Conservation (phyloP, 2,329 filamentous ascomycete species). For the Fusarium dimerum region DNA sequence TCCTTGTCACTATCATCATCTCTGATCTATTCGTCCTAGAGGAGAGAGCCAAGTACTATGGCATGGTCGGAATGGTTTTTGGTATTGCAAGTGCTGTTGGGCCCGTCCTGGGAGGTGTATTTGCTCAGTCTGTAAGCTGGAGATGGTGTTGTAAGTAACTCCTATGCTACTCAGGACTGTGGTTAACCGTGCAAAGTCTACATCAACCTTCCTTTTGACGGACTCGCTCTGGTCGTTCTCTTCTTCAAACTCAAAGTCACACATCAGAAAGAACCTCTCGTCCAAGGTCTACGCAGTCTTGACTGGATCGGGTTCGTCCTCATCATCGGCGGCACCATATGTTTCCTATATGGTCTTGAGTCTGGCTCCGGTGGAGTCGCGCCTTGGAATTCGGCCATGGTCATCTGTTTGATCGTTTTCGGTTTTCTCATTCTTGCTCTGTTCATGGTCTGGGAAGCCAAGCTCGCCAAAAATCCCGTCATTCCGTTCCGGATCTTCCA, state of each 20-base stretch:
- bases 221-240: slow-evolving; percentile 46
- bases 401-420: slow-evolving; percentile 77
- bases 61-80: slow-evolving; percentile 56
- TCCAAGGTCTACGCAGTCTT: slow-evolving; percentile 62
- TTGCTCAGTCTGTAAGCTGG: slow-evolving; percentile 63
- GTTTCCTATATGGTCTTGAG: slow-evolving; percentile 83
- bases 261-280: slow-evolving; percentile 64
- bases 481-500: slow-evolving; percentile 74
- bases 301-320: slow-evolving; percentile 57
- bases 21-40: slow-evolving; percentile 55
- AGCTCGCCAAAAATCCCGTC: slow-evolving; percentile 72
- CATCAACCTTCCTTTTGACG: slow-evolving; percentile 58
- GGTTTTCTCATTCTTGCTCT: slow-evolving; percentile 62
- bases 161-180: neutral
- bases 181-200: slow-evolving; percentile 40
- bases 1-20: slow-evolving; percentile 36
- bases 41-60: slow-evolving; percentile 51
- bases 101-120: slow-evolving; percentile 66
- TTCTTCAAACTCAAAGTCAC: slow-evolving; percentile 67
- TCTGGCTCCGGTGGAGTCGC: slow-evolving; percentile 67
- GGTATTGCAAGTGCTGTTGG: slow-evolving; percentile 65
- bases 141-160: slow-evolving; percentile 56
- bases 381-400: slow-evolving; percentile 72
- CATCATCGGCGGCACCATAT: slow-evolving; percentile 76
- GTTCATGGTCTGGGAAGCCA: slow-evolving; percentile 73